Evolutionary conservation across 768 basidiomycete genomes (phyloP).

Genomic region (Megacollybia marginata): DNA sequence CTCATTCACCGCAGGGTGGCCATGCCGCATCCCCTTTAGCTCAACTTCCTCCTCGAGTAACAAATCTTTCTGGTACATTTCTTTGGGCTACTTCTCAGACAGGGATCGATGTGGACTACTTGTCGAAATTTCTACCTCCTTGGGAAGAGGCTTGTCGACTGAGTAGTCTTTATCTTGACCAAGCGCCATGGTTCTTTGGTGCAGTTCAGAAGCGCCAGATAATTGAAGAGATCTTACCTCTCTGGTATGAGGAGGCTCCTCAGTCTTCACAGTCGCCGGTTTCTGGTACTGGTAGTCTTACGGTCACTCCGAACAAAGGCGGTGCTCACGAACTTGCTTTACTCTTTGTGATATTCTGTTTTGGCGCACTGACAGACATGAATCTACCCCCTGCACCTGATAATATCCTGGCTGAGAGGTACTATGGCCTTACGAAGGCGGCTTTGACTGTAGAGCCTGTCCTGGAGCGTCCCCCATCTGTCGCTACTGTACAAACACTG

Average conservation of each 20-base stretch:
- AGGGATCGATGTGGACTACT: constrained; percentile 34
- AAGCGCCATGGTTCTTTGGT: constrained; percentile 76
- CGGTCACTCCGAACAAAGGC: constrained; percentile 5
- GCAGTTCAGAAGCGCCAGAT: constrained; percentile 59
- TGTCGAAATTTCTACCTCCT: constrained; percentile 49
- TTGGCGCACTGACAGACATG: constrained; percentile 53
- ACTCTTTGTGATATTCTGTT: constrained; percentile 55
- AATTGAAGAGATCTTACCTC: constrained; percentile 56
- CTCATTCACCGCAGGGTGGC: not conserved
- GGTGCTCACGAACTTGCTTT: constrained; percentile 57
- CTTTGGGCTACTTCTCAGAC: constrained; percentile 35
- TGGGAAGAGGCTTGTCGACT: constrained; percentile 53
- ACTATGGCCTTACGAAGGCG: constrained; percentile 54
- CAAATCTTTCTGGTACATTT: constrained; percentile 29
- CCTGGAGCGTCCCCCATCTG: constrained; percentile 62
- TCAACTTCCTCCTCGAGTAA: constrained; percentile 2
- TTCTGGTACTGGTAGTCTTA: constrained; percentile 1
- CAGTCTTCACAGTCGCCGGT: constrained; percentile 10
- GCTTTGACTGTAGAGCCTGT: constrained; percentile 62
- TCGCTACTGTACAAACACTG: constrained; percentile 61
- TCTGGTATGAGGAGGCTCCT: constrained; percentile 54
- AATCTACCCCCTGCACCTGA: constrained; percentile 44
- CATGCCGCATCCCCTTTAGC: constrained; percentile 1
- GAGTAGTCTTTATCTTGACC: constrained; percentile 65
- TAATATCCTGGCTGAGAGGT: constrained; percentile 44